Conservation (phyloP, 345 rosid species). For the Populus davidiana region DNA sequence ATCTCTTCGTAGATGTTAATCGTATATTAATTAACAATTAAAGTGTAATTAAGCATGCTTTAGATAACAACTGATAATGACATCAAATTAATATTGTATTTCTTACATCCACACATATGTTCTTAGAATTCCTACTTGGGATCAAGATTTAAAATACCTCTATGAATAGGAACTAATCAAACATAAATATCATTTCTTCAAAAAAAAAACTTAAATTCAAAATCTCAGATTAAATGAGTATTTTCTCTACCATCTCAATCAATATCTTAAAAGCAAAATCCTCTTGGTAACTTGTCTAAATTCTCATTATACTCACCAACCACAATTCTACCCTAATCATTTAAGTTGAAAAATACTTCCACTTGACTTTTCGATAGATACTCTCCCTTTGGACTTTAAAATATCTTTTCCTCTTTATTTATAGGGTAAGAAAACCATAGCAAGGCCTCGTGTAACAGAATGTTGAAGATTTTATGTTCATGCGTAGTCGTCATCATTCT, state of each 20-base stretch:
- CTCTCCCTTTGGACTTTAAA: neutral
- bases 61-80: no score
- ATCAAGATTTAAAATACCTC: neutral
- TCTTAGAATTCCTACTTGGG: no score
- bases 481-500: neutral
- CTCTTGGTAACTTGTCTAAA: neutral
- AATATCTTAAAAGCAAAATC: neutral
- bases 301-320: slow-evolving; percentile 8
- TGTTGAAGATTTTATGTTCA: neutral
- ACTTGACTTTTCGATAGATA: neutral
- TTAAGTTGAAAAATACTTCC: neutral
- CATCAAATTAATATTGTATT: no score
- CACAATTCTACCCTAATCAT: neutral
- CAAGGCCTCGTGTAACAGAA: neutral
- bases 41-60: neutral
- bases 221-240: no score
- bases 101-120: no score
- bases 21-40: neutral
- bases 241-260: no score
- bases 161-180: neutral
- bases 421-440: neutral
- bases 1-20: neutral
- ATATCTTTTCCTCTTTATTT: neutral
- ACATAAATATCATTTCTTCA: neutral
- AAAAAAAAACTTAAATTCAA: neutral